A percentile compares a stretch with the other conserved stretches of the same genome.
Evolutionary conservation across 805 yeast genomes (phyloP).

Genomic region (Tetrapisispora pingtungensis): DNA sequence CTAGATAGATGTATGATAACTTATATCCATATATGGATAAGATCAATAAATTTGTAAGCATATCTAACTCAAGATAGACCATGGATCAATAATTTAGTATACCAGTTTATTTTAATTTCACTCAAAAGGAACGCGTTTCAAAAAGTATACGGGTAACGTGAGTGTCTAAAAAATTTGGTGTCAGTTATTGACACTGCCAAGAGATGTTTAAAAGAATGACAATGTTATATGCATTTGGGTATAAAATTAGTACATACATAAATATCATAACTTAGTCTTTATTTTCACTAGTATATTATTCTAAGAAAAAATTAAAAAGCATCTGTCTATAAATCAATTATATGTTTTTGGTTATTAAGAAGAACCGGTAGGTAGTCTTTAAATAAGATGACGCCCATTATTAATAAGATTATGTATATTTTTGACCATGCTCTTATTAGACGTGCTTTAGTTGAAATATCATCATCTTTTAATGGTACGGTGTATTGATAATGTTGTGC

Average conservation of each 20-base stretch:
- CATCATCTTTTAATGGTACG: background rate
- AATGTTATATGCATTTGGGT: too few species aligned
- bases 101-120: background rate
- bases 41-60: too few species aligned
- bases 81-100: background rate
- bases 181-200: background rate
- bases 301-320: too few species aligned
- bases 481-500: constrained; percentile 7
- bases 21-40: too few species aligned
- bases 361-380: background rate
- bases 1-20: too few species aligned
- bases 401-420: constrained; percentile 9
- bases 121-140: background rate
- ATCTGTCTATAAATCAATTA: background rate
- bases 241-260: too few species aligned
- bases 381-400: constrained; percentile 1
- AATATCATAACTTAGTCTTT: too few species aligned
- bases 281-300: too few species aligned
- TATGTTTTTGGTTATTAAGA: background rate
- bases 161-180: background rate
- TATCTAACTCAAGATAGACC: background rate
- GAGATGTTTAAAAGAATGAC: too few species aligned
- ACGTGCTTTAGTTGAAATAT: background rate
- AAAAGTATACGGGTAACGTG: background rate
- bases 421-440: constrained; percentile 15